Evolutionary conservation across 805 yeast genomes (phyloP).

Genomic region (Teunomyces cretensis): DNA sequence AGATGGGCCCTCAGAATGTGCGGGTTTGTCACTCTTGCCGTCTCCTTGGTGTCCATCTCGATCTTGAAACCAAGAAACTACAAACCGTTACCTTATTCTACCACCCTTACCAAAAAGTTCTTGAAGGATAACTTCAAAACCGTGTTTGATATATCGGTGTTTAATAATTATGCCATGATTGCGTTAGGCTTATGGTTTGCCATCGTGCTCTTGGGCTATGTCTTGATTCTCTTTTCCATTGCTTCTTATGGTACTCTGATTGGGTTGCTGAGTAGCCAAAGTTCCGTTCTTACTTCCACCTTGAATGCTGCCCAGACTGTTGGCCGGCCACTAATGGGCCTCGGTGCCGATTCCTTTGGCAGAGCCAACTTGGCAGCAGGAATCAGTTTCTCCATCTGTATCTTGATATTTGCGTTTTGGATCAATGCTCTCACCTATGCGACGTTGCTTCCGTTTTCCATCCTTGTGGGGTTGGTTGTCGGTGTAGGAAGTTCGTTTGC

Average conservation of each 20-base stretch:
- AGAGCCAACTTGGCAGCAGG: slow-evolving; percentile 35
- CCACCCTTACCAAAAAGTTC: slow-evolving; percentile 19
- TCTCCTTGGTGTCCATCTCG: slow-evolving; percentile 36
- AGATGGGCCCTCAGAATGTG: slow-evolving; percentile 45
- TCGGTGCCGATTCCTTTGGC: slow-evolving; percentile 48
- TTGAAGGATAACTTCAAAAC: slow-evolving; percentile 23
- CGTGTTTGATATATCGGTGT: slow-evolving; percentile 35
- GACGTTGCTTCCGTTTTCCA: slow-evolving; percentile 28
- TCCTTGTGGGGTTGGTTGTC: slow-evolving; percentile 28
- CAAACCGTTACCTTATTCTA: slow-evolving; percentile 22
- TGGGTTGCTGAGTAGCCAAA: slow-evolving; percentile 43
- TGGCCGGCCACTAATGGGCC: slow-evolving; percentile 52
- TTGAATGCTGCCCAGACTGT: slow-evolving; percentile 44
- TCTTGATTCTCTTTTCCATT: slow-evolving; percentile 34
- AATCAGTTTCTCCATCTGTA: slow-evolving; percentile 21
- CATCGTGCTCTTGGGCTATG: slow-evolving; percentile 37
- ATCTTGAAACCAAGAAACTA: slow-evolving; percentile 48
- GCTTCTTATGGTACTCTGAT: slow-evolving; percentile 39
- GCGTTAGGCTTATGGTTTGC: slow-evolving; percentile 35
- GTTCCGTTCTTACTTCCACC: slow-evolving; percentile 32
- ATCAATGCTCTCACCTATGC: slow-evolving; percentile 34
- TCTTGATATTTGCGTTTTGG: slow-evolving; percentile 38
- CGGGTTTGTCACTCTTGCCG: slow-evolving; percentile 32
- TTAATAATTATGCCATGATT: slow-evolving; percentile 22
- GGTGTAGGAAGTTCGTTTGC: slow-evolving; percentile 29